Percentiles rank a stretch among this genome's conserved stretches.
Evolutionary conservation across 768 basidiomycete species (phyloP).

Genomic region (Suillus weaverae): DNA sequence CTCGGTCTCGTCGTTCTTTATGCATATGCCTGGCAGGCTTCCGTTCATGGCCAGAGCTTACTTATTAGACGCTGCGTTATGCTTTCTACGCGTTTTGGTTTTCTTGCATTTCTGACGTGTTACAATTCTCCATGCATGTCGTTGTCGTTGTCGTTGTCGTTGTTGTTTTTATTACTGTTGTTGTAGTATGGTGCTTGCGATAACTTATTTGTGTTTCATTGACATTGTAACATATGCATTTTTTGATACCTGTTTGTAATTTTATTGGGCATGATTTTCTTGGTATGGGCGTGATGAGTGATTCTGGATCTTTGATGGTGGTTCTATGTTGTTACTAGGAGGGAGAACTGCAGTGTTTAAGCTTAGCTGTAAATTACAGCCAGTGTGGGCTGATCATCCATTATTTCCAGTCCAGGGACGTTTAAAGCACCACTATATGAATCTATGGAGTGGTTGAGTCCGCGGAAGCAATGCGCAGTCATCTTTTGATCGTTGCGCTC

Average conservation of each 20-base stretch:
- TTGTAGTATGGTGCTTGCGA: conserved; percentile 2
- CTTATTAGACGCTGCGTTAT: not conserved
- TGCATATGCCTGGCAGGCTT: not conserved
- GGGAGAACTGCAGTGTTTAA: not conserved
- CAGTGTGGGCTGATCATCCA: not conserved
- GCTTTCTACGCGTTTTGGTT: not conserved
- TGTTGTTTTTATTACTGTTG: not conserved
- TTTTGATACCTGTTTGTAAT: conserved; percentile 3
- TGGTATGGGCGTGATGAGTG: not conserved
- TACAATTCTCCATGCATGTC: not conserved
- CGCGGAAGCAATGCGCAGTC: not conserved
- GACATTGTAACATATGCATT: conserved; percentile 7
- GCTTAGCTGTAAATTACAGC: not conserved
- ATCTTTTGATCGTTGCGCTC: not conserved
- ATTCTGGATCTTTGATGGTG: not conserved
- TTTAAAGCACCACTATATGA: not conserved
- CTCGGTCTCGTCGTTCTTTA: not conserved
- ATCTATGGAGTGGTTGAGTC: not conserved
- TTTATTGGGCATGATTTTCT: not conserved
- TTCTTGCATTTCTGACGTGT: conserved; percentile 2
- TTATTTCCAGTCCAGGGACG: not conserved
- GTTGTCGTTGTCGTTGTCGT: not conserved
- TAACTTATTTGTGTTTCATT: conserved; percentile 1
- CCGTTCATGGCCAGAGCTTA: not conserved
- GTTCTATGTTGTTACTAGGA: not conserved